Base-by-base conservation (phyloP, 192 early-diverging fungal species). In the Backusella australiensis region DNA sequence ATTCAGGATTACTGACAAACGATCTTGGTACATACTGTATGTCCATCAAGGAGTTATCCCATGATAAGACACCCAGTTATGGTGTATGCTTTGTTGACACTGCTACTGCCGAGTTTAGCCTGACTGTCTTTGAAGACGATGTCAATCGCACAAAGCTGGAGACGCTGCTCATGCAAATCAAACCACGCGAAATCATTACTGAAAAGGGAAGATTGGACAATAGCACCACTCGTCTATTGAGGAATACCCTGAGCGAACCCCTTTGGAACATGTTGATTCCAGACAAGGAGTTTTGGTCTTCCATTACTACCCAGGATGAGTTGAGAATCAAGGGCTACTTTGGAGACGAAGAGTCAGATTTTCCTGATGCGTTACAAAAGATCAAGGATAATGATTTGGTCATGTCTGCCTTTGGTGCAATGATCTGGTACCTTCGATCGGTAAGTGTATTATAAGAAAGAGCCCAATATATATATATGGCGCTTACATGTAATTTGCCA, bases 1-100 rank as follows among this genome's bases (percentile, higher is more conserved):
- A 99, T 56, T 87, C 93, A 34, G 87, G 91, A 34, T 76, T 99
- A 59, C 79, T 99, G 65, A 95, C 94, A 0, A 91, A 90, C 56
- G 96, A 98, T 65, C 90, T 97, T 90, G 89, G 91, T 34, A 99
- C 97, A 6, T 98, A 96, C 81, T 98, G 97, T 81, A 94, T 99
- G 95, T 84, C 92, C 11, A 91, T 99, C 81, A 96, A 96, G 77
- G 85, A 86, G 75, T 0, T 67, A 4, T 79, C 75, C 49, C 42
- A 75, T 35, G 71, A 82, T 1, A 70, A 81, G 3, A 83, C 86
- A 6, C 88, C 91, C 12, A 80, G 79, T 14, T 96, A 96, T 83
- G 96, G 94, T 34, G 83, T 99, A 9, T 91, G 89, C 15, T 97
- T 99, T 87, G 98, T 98, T 6, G 98, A 99, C 76, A 97, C 97